Evolutionary conservation across 2,329 filamentous ascomycete genomes (phyloP).

Genomic region (Xylariaceae sp.): DNA sequence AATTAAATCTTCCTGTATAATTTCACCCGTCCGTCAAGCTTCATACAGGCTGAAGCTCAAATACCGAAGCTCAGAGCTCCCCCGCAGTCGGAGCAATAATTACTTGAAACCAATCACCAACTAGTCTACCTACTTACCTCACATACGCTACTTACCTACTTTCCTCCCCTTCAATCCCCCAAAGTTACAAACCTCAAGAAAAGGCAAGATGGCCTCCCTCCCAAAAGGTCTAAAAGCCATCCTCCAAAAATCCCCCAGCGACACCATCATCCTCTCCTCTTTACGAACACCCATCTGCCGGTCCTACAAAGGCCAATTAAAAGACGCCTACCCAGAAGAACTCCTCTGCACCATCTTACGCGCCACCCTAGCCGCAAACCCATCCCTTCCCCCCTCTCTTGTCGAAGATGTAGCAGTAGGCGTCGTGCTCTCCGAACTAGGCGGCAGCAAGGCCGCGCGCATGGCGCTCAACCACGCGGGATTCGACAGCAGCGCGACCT

Average conservation of each 20-base stretch:
- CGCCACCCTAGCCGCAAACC: conserved; percentile 75
- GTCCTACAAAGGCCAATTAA: conserved; percentile 81
- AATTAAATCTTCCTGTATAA: no score
- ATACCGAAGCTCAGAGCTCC: no score
- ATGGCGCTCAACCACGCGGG: conserved; percentile 90
- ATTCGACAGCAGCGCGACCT: conserved; percentile 72
- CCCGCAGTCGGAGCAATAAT: no score
- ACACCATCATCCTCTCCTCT: conserved; percentile 89
- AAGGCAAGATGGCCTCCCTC: no score
- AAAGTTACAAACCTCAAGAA: no score
- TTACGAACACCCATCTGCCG: conserved; percentile 87
- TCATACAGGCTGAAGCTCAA: no score
- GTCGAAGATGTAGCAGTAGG: conserved; percentile 80
- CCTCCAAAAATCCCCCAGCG: conserved; percentile 78
- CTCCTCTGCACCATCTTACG: conserved; percentile 72
- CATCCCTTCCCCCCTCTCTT: conserved; percentile 71
- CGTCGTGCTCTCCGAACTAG: conserved; percentile 88
- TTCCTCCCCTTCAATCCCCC: no score
- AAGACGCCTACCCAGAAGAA: conserved; percentile 90
- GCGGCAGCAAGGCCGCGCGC: conserved; percentile 86
- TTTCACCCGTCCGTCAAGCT: no score
- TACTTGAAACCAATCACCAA: no score
- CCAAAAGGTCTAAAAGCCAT: conserved; percentile 76
- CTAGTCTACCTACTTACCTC: no score
- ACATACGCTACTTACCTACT: no score